Conservation (phyloP, 176 grass and related monocot species). For the Pharus latifolius region DNA sequence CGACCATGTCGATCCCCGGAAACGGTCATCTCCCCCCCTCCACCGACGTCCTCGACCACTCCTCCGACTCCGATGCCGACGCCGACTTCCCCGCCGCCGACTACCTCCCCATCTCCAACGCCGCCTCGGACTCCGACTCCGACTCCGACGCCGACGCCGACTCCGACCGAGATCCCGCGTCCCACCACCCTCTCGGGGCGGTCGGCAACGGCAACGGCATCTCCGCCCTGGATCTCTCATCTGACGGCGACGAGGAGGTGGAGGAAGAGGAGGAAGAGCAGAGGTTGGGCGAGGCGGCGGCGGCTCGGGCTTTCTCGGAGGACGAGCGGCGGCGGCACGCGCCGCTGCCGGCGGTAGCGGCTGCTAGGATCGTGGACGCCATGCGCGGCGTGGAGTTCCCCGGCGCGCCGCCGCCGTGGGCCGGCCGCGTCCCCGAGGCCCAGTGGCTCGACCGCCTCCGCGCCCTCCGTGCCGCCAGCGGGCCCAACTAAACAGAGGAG, state of each 20-base stretch:
- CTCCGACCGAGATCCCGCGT: slow-evolving; percentile 24
- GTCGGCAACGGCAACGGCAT: too few species aligned
- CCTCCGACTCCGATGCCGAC: slow-evolving; percentile 28
- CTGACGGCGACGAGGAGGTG: background rate
- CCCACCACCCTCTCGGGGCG: too few species aligned
- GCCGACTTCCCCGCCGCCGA: slow-evolving; percentile 21
- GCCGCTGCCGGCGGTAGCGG: slow-evolving; percentile 37
- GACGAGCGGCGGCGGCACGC: slow-evolving; percentile 45
- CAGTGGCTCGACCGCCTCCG: slow-evolving; percentile 55
- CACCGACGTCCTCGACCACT: slow-evolving; percentile 3
- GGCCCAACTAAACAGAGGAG: background rate
- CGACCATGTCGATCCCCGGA: slow-evolving; percentile 35
- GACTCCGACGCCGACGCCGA: slow-evolving; percentile 16
- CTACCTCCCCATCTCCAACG: slow-evolving; percentile 3
- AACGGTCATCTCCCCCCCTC: slow-evolving; percentile 37
- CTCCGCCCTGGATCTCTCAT: too few species aligned
- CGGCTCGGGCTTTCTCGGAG: slow-evolving; percentile 28
- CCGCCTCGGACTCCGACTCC: slow-evolving; percentile 17
- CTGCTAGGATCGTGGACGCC: slow-evolving; percentile 50
- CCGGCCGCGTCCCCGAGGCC: slow-evolving; percentile 34
- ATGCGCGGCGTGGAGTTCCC: slow-evolving; percentile 63
- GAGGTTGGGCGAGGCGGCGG: slow-evolving; percentile 15
- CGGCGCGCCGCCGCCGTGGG: slow-evolving; percentile 53
- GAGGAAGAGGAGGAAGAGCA: slow-evolving; percentile 16
- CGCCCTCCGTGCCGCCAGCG: slow-evolving; percentile 11